Conservation (phyloP, 495 filamentous ascomycete species). For the Aspergillus leporis region DNA sequence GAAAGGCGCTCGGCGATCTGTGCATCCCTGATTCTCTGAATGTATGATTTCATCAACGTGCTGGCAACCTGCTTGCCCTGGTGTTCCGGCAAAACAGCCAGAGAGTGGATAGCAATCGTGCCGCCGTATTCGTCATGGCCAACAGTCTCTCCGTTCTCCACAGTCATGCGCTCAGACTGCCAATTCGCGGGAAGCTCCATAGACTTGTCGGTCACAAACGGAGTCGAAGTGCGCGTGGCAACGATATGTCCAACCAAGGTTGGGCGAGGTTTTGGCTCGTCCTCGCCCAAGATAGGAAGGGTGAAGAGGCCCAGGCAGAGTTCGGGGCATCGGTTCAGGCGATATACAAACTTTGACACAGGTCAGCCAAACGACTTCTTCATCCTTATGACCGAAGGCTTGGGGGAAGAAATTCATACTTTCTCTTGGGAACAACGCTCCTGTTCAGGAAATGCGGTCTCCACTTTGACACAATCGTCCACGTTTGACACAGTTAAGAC, state of each 20-base stretch:
- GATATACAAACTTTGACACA: conserved; percentile 69
- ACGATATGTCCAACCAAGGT: conserved; percentile 81
- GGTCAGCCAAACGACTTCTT: background rate
- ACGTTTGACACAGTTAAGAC: conserved; percentile 71
- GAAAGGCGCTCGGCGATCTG: conserved; percentile 71
- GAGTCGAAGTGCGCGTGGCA: conserved; percentile 63
- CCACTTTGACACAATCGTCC: conserved; percentile 73
- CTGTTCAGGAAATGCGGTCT: conserved; percentile 71
- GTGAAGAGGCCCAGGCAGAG: conserved; percentile 80
- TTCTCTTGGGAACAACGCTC: conserved; percentile 80
- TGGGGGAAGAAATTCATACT: conserved; percentile 49
- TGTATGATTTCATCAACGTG: conserved; percentile 72
- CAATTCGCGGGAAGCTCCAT: conserved; percentile 75
- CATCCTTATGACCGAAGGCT: background rate
- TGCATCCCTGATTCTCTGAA: conserved; percentile 66
- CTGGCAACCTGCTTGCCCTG: conserved; percentile 76
- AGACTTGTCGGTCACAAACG: conserved; percentile 67
- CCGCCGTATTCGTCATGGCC: conserved; percentile 71
- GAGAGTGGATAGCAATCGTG: conserved; percentile 78
- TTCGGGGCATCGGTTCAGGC: conserved; percentile 75
- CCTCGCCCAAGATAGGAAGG: conserved; percentile 45
- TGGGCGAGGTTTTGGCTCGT: conserved; percentile 45
- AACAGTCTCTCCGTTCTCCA: conserved; percentile 36
- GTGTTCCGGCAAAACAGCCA: conserved; percentile 74
- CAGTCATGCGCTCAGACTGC: conserved; percentile 43